phyloP scores from a whole-genome alignment of 75 land plant genomes.

The Gnetum montanum region DNA sequence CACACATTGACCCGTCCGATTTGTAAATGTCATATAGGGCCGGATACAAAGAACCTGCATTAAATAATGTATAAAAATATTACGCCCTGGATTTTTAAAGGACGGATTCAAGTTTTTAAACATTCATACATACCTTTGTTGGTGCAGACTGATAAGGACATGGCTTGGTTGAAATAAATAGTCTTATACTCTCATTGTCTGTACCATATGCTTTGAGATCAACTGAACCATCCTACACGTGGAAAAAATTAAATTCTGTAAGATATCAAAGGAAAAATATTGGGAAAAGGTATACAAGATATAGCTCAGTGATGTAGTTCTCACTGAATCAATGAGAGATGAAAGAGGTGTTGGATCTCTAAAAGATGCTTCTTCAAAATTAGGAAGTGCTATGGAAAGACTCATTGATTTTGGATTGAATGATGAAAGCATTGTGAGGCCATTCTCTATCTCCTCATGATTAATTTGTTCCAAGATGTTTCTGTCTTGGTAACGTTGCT shows the following conservation, averaged over 20 bases:
- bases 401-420: constrained; percentile 57
- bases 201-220: constrained; percentile 69
- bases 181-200: constrained; percentile 37
- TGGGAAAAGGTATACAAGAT: too few relatives aligned
- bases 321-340: constrained; percentile 79
- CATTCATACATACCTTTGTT: constrained; percentile 75
- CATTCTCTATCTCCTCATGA: constrained; percentile 59
- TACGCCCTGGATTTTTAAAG: too few relatives aligned
- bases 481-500: constrained; percentile 17
- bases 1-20: constrained; percentile 66
- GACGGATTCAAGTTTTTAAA: too few relatives aligned
- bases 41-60: constrained; percentile 66
- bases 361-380: constrained; percentile 25
- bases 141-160: constrained; percentile 70
- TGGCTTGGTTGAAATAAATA: constrained; percentile 64
- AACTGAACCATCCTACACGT: constrained; percentile 83
- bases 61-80: neutral
- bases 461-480: constrained; percentile 45
- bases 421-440: constrained; percentile 51
- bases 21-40: constrained; percentile 92
- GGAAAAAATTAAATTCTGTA: too few relatives aligned
- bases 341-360: constrained; percentile 54
- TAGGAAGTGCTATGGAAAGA: constrained; percentile 45
- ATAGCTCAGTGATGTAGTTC: too few relatives aligned
- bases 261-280: constrained; percentile 1